These are phyloP conservation scores for Aegilops bicornis DNA, from an alignment of 176 grass and related monocot species.

Conservation along the genomic window DNA sequence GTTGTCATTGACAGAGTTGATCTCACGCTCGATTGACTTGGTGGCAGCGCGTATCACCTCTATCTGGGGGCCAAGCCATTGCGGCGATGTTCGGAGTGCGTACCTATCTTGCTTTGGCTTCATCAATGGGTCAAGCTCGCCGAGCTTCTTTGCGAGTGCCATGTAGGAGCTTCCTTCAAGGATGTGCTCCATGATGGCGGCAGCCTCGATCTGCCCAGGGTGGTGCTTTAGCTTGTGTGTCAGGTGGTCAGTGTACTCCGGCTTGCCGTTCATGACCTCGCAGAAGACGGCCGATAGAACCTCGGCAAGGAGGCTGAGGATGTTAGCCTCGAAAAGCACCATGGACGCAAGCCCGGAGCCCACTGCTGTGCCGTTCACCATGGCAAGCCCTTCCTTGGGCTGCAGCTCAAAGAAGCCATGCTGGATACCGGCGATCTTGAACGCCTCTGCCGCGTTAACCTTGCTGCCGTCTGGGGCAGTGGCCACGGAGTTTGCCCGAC, in stretches of 20 bases:
- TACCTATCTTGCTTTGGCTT: too few species aligned
- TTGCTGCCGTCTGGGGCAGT: constrained; percentile 24
- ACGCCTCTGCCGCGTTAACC: constrained; percentile 48
- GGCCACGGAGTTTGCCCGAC: constrained; percentile 55
- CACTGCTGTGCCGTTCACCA: constrained; percentile 86
- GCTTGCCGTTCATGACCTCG: constrained; percentile 90
- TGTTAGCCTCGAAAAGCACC: constrained; percentile 76
- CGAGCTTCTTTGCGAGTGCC: too few species aligned
- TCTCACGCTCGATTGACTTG: too few species aligned
- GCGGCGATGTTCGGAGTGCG: too few species aligned
- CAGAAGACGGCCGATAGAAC: constrained; percentile 76
- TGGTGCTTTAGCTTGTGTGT: constrained; percentile 80
- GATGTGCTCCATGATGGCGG: too few species aligned
- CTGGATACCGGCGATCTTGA: constrained; percentile 53
- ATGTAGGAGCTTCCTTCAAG: too few species aligned
- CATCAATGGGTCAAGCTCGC: too few species aligned
- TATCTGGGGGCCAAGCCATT: too few species aligned
- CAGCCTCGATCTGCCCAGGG: too few species aligned
- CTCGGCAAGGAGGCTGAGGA: constrained; percentile 60
- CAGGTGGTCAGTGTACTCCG: constrained; percentile 82
- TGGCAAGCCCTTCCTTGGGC: constrained; percentile 88
- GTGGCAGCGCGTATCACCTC: too few species aligned
- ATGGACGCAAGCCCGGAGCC: constrained; percentile 75
- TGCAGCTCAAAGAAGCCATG: constrained; percentile 68
- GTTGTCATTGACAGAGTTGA: too few species aligned